Evolutionary conservation across 2,329 filamentous ascomycete genomes (phyloP), one percentile per base, ranked within the genome.

Genomic region (Colletotrichum euphorbiae): DNA sequence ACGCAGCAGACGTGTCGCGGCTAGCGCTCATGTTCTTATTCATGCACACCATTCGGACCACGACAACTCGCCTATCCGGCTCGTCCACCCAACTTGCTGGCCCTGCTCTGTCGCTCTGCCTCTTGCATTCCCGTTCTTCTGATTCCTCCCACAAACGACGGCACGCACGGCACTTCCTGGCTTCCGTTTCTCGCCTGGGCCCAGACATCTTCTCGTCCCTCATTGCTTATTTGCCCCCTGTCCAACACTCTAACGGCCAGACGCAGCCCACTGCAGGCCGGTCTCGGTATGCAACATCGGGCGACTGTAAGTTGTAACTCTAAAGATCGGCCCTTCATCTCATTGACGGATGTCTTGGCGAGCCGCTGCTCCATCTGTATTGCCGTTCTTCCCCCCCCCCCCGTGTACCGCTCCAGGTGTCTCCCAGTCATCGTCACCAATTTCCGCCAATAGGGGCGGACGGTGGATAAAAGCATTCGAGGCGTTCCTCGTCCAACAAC

Each of bases 261-360:
- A 43, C 36, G 31, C n/a, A 24, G 42, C 33, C 21, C 33, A 43
- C 50, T 12, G 5, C 21, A 42, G 21, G 43, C 19, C 33, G 12
- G 61, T 15, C 9, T 15, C 8, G 9, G 7, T 12, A 42, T 40
- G 24, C 50, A 43, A 56, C 21, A 56, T 67, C 57, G 50, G 63
- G 24, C 42, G 19, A 45, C 43, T 36, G 36, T 31, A 40, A 62
- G 43, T 11, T 36, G 36, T 31, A 40, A 62, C 51, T 11, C 24
- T 36, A 31, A 56, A 21, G 24, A 33, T 17, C 36, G 24, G n/a
- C 42, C 63, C 58, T 62, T 67, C 63, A 67, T 67, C 63, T 62
- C 50, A 43, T 67, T 24, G 58, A 55, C 15, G 50, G 36, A 45
- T 5, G 58, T 40, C 51, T 19, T 38, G 24, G 42, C 19, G 56